These are phyloP conservation scores for Verticillium isaacii DNA, from an alignment of 2,329 filamentous ascomycete genomes.

Conservation along the genomic window DNA sequence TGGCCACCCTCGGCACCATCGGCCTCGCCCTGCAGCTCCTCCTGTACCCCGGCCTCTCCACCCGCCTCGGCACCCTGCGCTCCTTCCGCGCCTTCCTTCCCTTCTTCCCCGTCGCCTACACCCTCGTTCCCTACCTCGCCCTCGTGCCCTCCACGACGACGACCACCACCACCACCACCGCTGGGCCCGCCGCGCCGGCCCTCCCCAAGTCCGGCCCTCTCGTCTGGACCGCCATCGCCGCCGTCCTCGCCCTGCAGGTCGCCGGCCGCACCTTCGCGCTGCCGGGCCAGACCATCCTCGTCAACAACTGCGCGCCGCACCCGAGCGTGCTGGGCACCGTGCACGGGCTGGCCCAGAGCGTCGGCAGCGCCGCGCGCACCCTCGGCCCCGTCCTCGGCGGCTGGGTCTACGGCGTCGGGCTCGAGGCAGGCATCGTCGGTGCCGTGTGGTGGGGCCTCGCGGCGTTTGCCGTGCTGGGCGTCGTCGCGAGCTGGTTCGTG, in stretches of 20 bases:
- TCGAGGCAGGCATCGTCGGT: constrained; percentile 53
- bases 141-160: constrained; percentile 49
- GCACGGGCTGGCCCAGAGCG: constrained; percentile 52
- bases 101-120: constrained; percentile 67
- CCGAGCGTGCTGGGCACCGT: constrained; percentile 41
- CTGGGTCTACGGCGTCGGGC: constrained; percentile 53
- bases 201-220: constrained; percentile 43
- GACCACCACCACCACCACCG: too few species aligned
- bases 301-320: constrained; percentile 44
- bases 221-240: constrained; percentile 61
- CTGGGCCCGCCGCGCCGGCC: too few species aligned
- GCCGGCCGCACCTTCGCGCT: constrained; percentile 60
- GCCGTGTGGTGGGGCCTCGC: constrained; percentile 54
- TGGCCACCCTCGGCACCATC: constrained; percentile 69
- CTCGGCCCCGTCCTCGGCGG: constrained; percentile 58
- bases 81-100: constrained; percentile 66
- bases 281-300: constrained; percentile 39
- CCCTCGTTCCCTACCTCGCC: constrained; percentile 65
- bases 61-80: constrained; percentile 60
- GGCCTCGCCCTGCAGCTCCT: constrained; percentile 71
- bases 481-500: constrained; percentile 49
- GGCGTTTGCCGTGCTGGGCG: constrained; percentile 41
- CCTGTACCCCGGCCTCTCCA: constrained; percentile 64
- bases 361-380: constrained; percentile 53
- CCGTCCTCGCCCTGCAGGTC: constrained; percentile 61